Evolutionary conservation across 1,284 basidiomycete species (phyloP).

Genomic region (Ustilago tritici): DNA sequence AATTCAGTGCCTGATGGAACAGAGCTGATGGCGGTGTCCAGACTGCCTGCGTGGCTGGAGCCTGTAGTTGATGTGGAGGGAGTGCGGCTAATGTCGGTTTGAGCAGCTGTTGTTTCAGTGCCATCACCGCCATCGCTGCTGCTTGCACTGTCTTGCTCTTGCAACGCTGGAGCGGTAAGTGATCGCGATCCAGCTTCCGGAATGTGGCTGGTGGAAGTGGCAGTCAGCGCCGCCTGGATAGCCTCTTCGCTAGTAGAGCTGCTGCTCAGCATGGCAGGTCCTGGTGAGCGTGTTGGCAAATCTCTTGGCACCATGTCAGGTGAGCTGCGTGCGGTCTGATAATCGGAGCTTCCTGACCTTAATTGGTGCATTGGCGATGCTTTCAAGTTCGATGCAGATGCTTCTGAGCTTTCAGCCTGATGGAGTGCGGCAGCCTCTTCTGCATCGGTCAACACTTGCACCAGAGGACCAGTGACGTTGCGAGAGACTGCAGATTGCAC

Average conservation of each 20-base stretch:
- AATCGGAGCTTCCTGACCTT: constrained; percentile 19
- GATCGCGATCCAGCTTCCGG: constrained; percentile 2
- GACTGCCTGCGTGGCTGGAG: constrained; percentile 48
- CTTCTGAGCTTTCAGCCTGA: constrained; percentile 1
- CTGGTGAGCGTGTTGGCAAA: neutral
- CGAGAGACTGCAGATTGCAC: constrained; percentile 47
- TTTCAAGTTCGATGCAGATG: constrained; percentile 1
- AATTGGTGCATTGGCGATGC: constrained; percentile 10
- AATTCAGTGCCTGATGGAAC: constrained; percentile 37
- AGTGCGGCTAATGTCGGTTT: constrained; percentile 65
- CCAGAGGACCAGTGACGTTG: constrained; percentile 45
- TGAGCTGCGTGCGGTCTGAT: constrained; percentile 34
- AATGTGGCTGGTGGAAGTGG: neutral
- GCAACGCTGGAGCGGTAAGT: constrained; percentile 17
- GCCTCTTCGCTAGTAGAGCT: constrained; percentile 19
- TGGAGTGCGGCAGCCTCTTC: constrained; percentile 29
- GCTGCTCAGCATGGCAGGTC: constrained; percentile 9
- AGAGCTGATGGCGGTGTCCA: constrained; percentile 56
- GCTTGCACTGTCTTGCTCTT: constrained; percentile 25
- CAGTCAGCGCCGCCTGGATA: constrained; percentile 18
- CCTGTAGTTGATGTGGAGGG: constrained; percentile 63
- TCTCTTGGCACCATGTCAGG: constrained; percentile 20
- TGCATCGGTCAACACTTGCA: constrained; percentile 41
- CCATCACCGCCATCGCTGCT: constrained; percentile 23
- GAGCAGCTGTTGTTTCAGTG: constrained; percentile 28